Conservation (phyloP, 768 basidiomycete species). For the Mycena olivaceomarginata region DNA sequence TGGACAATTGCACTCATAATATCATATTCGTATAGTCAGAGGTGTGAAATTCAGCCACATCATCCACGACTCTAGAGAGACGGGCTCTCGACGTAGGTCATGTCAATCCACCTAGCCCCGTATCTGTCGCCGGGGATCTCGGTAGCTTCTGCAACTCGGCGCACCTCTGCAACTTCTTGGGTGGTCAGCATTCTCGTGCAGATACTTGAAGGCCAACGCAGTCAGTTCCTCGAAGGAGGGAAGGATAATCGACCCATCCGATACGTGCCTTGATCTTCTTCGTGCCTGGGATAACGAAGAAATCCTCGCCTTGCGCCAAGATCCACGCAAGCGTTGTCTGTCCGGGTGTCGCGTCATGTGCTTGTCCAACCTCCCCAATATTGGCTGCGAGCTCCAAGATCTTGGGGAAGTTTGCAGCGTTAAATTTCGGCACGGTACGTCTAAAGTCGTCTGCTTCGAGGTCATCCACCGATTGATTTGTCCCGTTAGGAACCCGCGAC, state of each 20-base stretch:
- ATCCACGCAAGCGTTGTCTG: conserved; percentile 71
- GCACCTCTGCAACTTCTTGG: conserved; percentile 60
- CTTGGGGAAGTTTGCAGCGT: not conserved
- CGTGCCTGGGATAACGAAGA: conserved; percentile 70
- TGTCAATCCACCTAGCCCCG: not conserved
- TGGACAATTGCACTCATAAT: too few species aligned
- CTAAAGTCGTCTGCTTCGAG: conserved; percentile 52
- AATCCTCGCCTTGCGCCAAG: conserved; percentile 66
- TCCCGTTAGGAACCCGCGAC: conserved; percentile 61
- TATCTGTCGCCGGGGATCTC: conserved; percentile 38
- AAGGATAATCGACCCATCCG: too few species aligned
- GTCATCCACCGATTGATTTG: conserved; percentile 58
- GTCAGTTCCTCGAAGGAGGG: too few species aligned
- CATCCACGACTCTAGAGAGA: too few species aligned
- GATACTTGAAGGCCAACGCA: too few species aligned
- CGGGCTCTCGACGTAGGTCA: conserved; percentile 6
- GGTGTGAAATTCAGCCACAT: too few species aligned
- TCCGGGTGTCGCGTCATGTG: conserved; percentile 61
- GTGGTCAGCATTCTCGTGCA: conserved; percentile 32
- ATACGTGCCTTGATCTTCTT: conserved; percentile 56
- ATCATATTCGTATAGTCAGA: too few species aligned
- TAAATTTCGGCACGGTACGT: not conserved
- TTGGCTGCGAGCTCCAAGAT: not conserved
- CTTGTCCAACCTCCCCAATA: conserved; percentile 49
- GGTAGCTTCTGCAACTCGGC: conserved; percentile 57